Evolutionary conservation across 768 basidiomycete species (phyloP).

Genomic region (Tulasnella calospora): DNA sequence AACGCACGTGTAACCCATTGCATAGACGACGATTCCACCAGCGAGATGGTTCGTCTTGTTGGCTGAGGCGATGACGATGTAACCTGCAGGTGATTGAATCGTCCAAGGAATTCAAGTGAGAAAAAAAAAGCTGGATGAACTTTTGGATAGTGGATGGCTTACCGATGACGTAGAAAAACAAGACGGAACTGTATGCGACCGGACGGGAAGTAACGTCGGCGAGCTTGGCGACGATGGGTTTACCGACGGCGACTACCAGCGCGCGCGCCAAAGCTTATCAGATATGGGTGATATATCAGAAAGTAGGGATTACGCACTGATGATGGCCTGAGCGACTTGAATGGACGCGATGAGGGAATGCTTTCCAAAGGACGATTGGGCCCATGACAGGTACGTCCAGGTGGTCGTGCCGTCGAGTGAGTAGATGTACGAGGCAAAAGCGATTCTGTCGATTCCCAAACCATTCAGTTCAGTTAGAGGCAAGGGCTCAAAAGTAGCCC

Average conservation of each 20-base stretch:
- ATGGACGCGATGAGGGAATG: conserved; percentile 57
- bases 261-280: too few relatives aligned
- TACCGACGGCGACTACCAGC: conserved; percentile 45
- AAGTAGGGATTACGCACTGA: conserved; percentile 50
- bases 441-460: background rate
- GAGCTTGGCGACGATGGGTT: conserved; percentile 69
- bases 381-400: conserved; percentile 15
- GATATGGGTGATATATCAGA: too few relatives aligned
- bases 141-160: conserved; percentile 40
- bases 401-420: conserved; percentile 18
- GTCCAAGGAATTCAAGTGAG: background rate
- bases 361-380: conserved; percentile 39
- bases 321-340: conserved; percentile 51
- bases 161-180: conserved; percentile 43
- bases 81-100: conserved; percentile 36
- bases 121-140: conserved; percentile 44
- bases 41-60: conserved; percentile 45
- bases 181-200: conserved; percentile 46
- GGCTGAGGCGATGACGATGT: conserved; percentile 52
- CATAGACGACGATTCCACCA: conserved; percentile 49
- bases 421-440: conserved; percentile 17
- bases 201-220: conserved; percentile 68
- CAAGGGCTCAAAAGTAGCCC: too few relatives aligned
- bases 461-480: too few relatives aligned
- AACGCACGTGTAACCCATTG: conserved; percentile 57